Evolutionary conservation across 2,329 filamentous ascomycete genomes (phyloP), one percentile per base, ranked within the genome.

Genomic region (Fusarium dimerum): DNA sequence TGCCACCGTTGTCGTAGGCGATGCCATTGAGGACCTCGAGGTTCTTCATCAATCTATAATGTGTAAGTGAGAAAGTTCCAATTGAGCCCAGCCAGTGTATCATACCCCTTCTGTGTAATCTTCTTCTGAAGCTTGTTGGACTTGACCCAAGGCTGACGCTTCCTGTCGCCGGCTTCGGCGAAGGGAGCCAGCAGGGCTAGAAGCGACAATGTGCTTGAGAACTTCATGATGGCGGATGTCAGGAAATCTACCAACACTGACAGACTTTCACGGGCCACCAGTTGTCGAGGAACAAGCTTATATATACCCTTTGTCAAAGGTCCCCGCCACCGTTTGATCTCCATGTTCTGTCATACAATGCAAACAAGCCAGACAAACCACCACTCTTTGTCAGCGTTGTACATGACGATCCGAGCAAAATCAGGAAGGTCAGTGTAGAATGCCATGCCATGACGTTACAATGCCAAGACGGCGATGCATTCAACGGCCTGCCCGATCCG

Each of bases 1-100:
- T 69, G 8, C 67, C 67, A 15, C 66, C 67, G 16, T 69, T 69
- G 30, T 55, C 64, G 18, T 63, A 65, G 6, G 67, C 67, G n/a
- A 69, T 68, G 13, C 65, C 64, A 18, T 62, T 66, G 17, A 69
- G 64, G 2, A 56, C 56, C 11, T 65, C 52, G 42, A 68, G 48
- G 42, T 69, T 68, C 16, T 43, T 52, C 51, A 66, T 63, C 45
- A 66, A 45, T 3, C 63, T 66, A 5, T 0, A 0, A 6, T 5
- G 15, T 5, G n/a, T 26, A 7, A 6, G 15, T 62, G 15, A 63
- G 53, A 0, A 5, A 11, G 1, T 0, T 4, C 2, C 5, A 4
- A 16, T n/a, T 18, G 6, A 1, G 11, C 4, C 8, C 6, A 1
- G 3, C 8, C 0, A 32, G 10, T 1, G 5, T 44, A 12, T 16